Evolutionary conservation across 441 rosid genomes (phyloP), one percentile per base, ranked within the genome.

Genomic region (Adansonia rubrostipa): DNA sequence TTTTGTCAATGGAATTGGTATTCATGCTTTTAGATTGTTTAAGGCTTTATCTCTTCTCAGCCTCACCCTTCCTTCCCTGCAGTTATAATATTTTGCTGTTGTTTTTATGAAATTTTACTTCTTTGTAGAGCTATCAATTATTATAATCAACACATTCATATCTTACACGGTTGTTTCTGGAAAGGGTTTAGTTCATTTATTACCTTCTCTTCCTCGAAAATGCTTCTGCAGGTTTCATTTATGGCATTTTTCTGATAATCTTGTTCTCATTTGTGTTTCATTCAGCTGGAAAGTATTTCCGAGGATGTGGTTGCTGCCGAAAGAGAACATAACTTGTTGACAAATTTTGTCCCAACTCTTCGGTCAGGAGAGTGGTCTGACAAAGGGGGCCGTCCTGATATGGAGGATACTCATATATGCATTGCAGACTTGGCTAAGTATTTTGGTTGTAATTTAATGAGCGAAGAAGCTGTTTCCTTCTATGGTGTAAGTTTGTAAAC

Each of bases 371-470:
- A 89, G 67, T 92, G 92, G 89, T 87, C 92, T 47, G 90, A 90
- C 79, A 89, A 88, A n/a, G 96, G 93, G 13, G 74, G 68, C 24
- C 88, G 92, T 48, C 0, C 61, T 33, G n/a, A 77, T 77, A 90
- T 92, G 93, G 96, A 92, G 86, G 96, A 92, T 76, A 87, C 91
- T 9, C 81, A 87, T 78, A 60, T 89, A 79, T 88, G 96, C 84
- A 92, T 92, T n/a, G 80, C 77, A 5, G 85, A 90, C 80, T 74
- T 92, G 84, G 87, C 89, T 74, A 82, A 85, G 79, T 86, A 75
- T 17, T 92, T 84, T 77, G 93, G 90, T 51, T 74, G 33, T 53
- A 69, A 71, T 80, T 76, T 84, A 53, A 83, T 69, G 36, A 64
- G 58, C 44, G 84, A 83, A 45, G 86, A 86, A 40, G 71, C 84